These are phyloP conservation scores for Phytophthora sp. DNA, from an alignment of 352 stramenopile genomes.

Conservation along the genomic window DNA sequence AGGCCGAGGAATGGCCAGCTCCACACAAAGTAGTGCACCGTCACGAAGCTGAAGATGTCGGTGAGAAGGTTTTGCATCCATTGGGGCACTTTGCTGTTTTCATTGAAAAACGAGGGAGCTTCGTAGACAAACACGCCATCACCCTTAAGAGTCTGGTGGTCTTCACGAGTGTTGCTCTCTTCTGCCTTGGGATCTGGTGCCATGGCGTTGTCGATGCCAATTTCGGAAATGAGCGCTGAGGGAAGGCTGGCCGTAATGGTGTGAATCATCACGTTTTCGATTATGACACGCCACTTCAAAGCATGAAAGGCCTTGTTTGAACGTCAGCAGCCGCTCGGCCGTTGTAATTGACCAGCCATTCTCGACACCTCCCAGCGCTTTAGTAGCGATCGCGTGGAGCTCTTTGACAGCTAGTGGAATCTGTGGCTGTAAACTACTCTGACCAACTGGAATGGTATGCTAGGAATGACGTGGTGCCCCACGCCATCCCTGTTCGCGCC, in stretches of 20 bases:
- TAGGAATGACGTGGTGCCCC: neutral
- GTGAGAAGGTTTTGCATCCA: constrained; percentile 32
- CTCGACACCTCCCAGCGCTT: no score
- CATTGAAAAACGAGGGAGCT: constrained; percentile 30
- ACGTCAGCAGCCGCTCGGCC: no score
- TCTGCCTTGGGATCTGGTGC: neutral
- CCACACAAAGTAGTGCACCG: constrained; percentile 56
- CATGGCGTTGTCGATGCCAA: constrained; percentile 2
- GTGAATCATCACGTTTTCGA: constrained; percentile 1
- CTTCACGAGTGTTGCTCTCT: neutral
- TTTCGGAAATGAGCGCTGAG: constrained; percentile 5
- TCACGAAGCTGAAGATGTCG: constrained; percentile 41
- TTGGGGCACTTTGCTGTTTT: constrained; percentile 22
- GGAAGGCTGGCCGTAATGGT: neutral
- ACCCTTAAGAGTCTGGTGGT: neutral
- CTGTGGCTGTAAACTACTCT: neutral
- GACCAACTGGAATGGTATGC: neutral
- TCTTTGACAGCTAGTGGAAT: neutral
- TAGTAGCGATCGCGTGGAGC: constrained; percentile 4
- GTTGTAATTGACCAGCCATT: constrained; percentile 12
- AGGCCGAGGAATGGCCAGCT: constrained; percentile 27
- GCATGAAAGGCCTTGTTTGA: no score
- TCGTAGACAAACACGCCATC: constrained; percentile 30
- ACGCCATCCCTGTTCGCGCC: neutral
- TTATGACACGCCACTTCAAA: neutral